These are phyloP conservation scores for Barnettozyma hawaiiensis DNA, from an alignment of 1,139 yeast genomes.

Conservation along the genomic window DNA sequence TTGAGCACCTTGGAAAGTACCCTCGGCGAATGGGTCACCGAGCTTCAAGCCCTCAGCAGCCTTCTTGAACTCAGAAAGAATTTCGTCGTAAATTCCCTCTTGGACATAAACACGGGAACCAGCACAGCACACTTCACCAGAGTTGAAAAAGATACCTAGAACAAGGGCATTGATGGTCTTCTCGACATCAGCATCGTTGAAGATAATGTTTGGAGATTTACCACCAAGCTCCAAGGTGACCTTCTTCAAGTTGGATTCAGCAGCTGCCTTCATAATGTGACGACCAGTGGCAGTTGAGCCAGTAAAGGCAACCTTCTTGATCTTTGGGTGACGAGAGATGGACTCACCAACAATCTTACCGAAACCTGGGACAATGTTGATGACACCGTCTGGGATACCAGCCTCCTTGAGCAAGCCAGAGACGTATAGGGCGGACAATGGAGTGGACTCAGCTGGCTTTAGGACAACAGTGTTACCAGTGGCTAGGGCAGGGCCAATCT, in stretches of 20 bases:
- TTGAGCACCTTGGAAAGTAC: slow-evolving; percentile 60
- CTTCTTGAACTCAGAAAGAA: slow-evolving; percentile 48
- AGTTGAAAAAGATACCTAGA: slow-evolving; percentile 50
- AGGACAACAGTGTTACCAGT: slow-evolving; percentile 79
- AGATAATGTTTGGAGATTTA: slow-evolving; percentile 59
- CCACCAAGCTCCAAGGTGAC: slow-evolving; percentile 70
- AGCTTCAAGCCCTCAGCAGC: slow-evolving; percentile 62
- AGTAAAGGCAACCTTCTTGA: slow-evolving; percentile 77
- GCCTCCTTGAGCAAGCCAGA: slow-evolving; percentile 60
- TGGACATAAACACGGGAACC: slow-evolving; percentile 64
- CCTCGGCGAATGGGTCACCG: slow-evolving; percentile 70
- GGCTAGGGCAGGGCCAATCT: slow-evolving; percentile 75
- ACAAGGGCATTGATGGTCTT: slow-evolving; percentile 44
- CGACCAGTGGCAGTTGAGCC: slow-evolving; percentile 85
- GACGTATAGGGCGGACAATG: slow-evolving; percentile 67
- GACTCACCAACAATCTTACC: slow-evolving; percentile 61
- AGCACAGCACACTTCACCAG: slow-evolving; percentile 70
- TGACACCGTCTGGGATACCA: slow-evolving; percentile 77
- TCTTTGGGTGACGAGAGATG: slow-evolving; percentile 51
- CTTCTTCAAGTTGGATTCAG: slow-evolving; percentile 62
- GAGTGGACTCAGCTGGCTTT: slow-evolving; percentile 81
- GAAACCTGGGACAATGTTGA: slow-evolving; percentile 66
- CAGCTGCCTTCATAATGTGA: slow-evolving; percentile 68
- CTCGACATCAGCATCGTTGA: slow-evolving; percentile 51
- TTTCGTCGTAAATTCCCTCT: slow-evolving; percentile 54